Evolutionary conservation across 345 rosid species (phyloP), one percentile per base, ranked within the genome.

Genomic region (Moricandia arvensis): DNA sequence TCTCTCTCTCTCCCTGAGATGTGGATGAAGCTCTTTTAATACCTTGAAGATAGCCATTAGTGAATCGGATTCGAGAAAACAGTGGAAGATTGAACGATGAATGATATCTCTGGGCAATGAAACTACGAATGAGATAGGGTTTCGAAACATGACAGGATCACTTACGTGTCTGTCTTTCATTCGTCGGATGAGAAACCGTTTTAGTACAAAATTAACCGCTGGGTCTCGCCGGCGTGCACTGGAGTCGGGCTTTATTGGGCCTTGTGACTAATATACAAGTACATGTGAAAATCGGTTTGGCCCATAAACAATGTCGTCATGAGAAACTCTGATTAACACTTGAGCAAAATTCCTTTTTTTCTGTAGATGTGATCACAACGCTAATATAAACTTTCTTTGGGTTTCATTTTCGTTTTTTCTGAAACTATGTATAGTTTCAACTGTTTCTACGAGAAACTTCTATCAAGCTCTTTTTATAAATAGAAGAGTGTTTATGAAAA

Each of bases 21-120:
- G 73, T 3, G 79, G 79, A 75, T 75, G 79, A 11, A 75, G 73
- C 31, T 75, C 73, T 59, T 75, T 76, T 75, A 76, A 62, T 1
- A 76, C 80, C 75, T 76, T 76, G n/a, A n/a, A n/a, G n/a, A n/a
- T n/a, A n/a, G n/a, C 80, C 80, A 70, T 76, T 75, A 4, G 7
- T 16, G 3, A 7, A 57, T 57, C 7, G 17, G 17, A 47, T n/a
- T n/a, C 53, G 17, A 47, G 34, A 11, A 26, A 57, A 57, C 33
- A 26, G 27, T 55, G 30, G 11, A 4, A 55, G 15, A 38, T 10
- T 54, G 29, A 43, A 43, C 49, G 49, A 13, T 5, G 51, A 13
- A 45, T 35, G 41, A 35, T 35, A 35, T 38, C 45, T 11, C 45
- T 38, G 13, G 45, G 49, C 24, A 7, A 16, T 51, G 66, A 37